These are phyloP conservation scores for Linnemannia zychae DNA, from an alignment of 192 early-diverging fungal species.

Conservation along the genomic window DNA sequence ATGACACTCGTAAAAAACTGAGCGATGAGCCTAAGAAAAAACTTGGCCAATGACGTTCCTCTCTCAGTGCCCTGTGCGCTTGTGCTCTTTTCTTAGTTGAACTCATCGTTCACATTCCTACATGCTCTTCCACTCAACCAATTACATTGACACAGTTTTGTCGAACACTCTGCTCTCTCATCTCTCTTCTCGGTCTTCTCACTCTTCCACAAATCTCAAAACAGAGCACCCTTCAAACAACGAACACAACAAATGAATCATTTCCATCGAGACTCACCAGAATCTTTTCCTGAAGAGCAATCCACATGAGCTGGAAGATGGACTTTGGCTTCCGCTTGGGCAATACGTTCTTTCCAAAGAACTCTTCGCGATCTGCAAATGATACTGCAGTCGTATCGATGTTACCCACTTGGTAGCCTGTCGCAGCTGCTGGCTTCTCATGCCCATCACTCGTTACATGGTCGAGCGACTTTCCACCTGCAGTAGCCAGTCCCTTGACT, in stretches of 20 bases:
- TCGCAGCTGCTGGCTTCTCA: neutral
- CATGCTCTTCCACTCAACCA: too few relatives aligned
- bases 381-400: slow-evolving; percentile 11
- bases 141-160: too few relatives aligned
- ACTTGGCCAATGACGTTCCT: neutral
- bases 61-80: neutral
- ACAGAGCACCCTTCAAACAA: too few relatives aligned
- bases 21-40: too few relatives aligned
- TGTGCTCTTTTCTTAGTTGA: neutral
- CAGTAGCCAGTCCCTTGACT: slow-evolving; percentile 60
- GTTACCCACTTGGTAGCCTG: neutral
- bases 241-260: neutral
- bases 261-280: slow-evolving; percentile 60
- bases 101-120: too few relatives aligned
- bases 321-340: slow-evolving; percentile 77
- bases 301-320: slow-evolving; percentile 84
- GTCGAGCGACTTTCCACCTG: slow-evolving; percentile 12
- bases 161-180: too few relatives aligned
- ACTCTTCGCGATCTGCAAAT: slow-evolving; percentile 67
- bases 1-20: too few relatives aligned
- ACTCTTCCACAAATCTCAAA: neutral
- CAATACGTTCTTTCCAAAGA: slow-evolving; percentile 80
- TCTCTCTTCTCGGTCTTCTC: too few relatives aligned
- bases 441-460: neutral
- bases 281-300: slow-evolving; percentile 86